A percentile compares a stretch with the other conserved stretches of the same genome.
These are phyloP conservation scores for Pontederia paniculata DNA, from an alignment of 176 grass and related monocot species.

Conservation along the genomic window DNA sequence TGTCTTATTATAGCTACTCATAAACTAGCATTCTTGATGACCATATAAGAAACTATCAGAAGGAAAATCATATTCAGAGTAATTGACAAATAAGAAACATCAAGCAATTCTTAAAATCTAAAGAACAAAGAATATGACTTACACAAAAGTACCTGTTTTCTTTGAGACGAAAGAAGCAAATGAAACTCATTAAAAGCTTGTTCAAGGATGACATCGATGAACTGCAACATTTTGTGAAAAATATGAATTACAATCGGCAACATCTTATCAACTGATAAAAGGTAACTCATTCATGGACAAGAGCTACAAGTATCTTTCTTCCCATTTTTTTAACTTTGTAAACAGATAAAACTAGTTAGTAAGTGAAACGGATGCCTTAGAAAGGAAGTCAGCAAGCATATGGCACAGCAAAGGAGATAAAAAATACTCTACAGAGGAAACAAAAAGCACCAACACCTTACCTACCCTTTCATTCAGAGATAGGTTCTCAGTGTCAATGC, in stretches of 20 bases:
- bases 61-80: no score
- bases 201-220: constrained; percentile 67
- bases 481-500: constrained; percentile 40
- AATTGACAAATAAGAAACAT: neutral
- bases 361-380: neutral
- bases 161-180: constrained; percentile 44
- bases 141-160: constrained; percentile 38
- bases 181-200: constrained; percentile 70
- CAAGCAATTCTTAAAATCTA: neutral
- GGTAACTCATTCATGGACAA: no score
- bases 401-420: neutral
- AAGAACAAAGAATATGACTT: neutral
- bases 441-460: constrained; percentile 30
- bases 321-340: neutral
- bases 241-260: neutral
- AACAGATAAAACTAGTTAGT: neutral
- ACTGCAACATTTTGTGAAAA: constrained; percentile 19
- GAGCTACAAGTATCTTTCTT: no score
- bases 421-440: constrained; percentile 2
- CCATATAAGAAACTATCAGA: no score
- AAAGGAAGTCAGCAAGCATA: neutral
- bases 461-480: constrained; percentile 78
- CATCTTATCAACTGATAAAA: no score
- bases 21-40: no score
- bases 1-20: no score